phyloP scores from a whole-genome alignment of 225 moss, liverwort and hornwort genomes.

The Antitrichia curtipendula region DNA sequence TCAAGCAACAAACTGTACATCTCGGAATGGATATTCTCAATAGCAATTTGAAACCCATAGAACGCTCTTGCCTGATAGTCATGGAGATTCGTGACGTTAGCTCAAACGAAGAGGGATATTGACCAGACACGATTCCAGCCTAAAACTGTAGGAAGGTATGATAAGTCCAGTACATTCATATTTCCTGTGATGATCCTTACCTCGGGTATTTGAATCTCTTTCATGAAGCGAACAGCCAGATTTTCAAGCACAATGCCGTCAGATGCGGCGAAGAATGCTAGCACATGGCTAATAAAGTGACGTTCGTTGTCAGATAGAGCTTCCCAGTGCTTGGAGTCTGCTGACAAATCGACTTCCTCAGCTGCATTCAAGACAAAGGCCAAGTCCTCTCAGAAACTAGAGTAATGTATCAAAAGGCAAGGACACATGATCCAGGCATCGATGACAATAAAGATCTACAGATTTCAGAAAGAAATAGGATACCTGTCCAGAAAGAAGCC shows the following conservation, averaged over 20 bases:
- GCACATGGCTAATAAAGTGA: slow-evolving; percentile 90
- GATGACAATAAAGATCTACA: no score
- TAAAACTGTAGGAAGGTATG: neutral
- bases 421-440: neutral
- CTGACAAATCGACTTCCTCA: slow-evolving; percentile 84
- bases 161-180: neutral
- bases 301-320: slow-evolving; percentile 47
- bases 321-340: slow-evolving; percentile 82
- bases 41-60: slow-evolving; percentile 91
- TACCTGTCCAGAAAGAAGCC: slow-evolving; percentile 61
- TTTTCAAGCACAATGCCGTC: slow-evolving; percentile 98
- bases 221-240: slow-evolving; percentile 85
- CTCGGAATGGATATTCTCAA: slow-evolving; percentile 94
- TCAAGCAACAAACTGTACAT: slow-evolving; percentile 90
- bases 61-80: slow-evolving; percentile 53
- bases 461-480: no score
- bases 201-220: slow-evolving; percentile 92
- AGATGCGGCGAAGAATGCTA: slow-evolving; percentile 93
- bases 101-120: neutral
- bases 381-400: neutral
- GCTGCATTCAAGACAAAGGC: slow-evolving; percentile 15
- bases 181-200: neutral
- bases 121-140: no score
- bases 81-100: neutral
- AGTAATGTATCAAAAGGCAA: neutral